Evolutionary conservation across 176 grass and related monocot species (phyloP), one percentile per base, ranked within the genome.

Genomic region (Zoysia japonica): DNA sequence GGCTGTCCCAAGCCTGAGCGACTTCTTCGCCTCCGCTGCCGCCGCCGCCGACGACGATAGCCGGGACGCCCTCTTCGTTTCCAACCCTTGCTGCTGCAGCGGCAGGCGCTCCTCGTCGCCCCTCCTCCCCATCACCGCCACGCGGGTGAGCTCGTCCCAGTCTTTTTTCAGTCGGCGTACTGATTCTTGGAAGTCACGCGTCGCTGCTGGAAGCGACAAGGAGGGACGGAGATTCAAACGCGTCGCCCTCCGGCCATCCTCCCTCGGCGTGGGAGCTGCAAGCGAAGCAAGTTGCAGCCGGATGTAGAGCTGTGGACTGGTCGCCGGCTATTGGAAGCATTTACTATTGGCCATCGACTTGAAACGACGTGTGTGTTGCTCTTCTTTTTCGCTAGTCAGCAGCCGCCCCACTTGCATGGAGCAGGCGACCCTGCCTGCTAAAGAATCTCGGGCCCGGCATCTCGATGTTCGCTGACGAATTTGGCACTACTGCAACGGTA

Each of bases 91-190:
- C 52, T 11, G 53, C 82, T 28, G 53, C n/a, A 16, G 54, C 52
- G 37, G 46, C 68, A 39, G 56, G 39, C n/a, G 38, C 57, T 77
- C 74, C 12, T 84, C 65, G 46, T 28, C 83, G 5, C 1, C 45
- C 35, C 1, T 5, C 8, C n/a, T 39, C 37, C 11, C 9, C 68
- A 13, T 41, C 76, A 52, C 50, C 51, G 9, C 62, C 77, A 36
- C 10, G 28, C 10, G 28, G 9, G 11, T 10, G 10, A 17, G 6
- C 14, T 15, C 15, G 63, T 4, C 72, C 35, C 43, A 8, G 36
- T 36, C 64, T 55, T 68, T 67, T 68, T 49, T 2, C 3, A 40
- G 14, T 43, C 0, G 38, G 38, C 15, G 4, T 14, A 13, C 17
- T 8, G 17, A 2, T 60, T 11, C 45, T 17, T 17, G 45, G 60